These are phyloP conservation scores for Eutrema japonicum DNA, from an alignment of 345 rosid species.

Conservation along the genomic window DNA sequence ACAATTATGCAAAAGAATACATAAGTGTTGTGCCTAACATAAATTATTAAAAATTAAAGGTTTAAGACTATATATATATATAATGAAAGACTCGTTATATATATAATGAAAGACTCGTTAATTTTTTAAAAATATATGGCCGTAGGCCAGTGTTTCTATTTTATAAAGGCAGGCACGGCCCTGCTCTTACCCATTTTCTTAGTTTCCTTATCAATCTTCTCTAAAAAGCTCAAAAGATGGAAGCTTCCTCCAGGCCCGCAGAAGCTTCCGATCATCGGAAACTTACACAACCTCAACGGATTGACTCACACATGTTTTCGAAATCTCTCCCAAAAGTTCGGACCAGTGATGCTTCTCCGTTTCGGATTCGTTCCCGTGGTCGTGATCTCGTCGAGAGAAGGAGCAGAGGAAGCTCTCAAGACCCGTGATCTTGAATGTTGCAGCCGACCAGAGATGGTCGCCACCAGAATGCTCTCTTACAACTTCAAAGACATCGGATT, in stretches of 20 bases:
- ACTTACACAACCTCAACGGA: background rate
- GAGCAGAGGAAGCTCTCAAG: background rate
- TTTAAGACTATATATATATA: too few relatives aligned
- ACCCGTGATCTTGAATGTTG: background rate
- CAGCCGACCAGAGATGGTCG: background rate
- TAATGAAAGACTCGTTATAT: too few relatives aligned
- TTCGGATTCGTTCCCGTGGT: background rate
- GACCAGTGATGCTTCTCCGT: background rate
- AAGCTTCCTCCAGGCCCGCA: background rate
- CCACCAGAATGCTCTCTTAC: background rate
- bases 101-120: too few relatives aligned
- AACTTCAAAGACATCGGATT: too few relatives aligned
- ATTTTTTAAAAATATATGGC: too few relatives aligned
- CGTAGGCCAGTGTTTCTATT: too few relatives aligned
- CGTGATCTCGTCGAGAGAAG: background rate
- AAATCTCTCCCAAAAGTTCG: background rate
- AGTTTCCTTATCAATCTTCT: background rate
- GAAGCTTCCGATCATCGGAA: background rate
- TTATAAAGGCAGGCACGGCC: too few relatives aligned
- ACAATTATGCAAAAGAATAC: too few relatives aligned
- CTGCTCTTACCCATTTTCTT: too few relatives aligned
- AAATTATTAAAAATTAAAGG: too few relatives aligned
- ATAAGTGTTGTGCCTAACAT: too few relatives aligned
- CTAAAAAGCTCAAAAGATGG: background rate
- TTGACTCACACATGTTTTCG: background rate